Evolutionary conservation across 352 stramenopile genomes (phyloP), one percentile per base, ranked within the genome.

Genomic region (Pythium phragmiticola): DNA sequence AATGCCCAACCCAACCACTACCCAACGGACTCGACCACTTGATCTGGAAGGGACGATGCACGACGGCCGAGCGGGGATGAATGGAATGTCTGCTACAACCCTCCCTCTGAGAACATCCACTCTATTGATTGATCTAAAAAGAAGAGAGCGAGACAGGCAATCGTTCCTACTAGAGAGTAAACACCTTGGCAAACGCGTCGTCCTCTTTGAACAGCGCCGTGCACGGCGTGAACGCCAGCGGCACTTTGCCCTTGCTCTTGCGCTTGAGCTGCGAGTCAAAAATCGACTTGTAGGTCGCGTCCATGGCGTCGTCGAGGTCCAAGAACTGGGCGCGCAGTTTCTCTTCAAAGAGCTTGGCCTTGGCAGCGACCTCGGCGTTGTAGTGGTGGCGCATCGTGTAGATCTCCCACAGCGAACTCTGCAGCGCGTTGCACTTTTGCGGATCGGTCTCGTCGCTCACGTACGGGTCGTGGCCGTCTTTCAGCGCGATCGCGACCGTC

Each of bases 401-500:
- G 33, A 99, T 73, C 76, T 99, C 96, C 96, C 96, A 99, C 34
- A 99, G 71, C 36, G 89, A 98, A 57, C 87, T 98, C 76, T 98
- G 89, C 59, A 99, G 73, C 6, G 88, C 87, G 60, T 89, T 80
- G 59, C 78, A 81, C 68, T 87, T 79, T 33, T 80, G 68, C 26
- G 85, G 87, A 56, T 95, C 85, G 28, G 77, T 66, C 63, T 86
- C 80, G 19, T 89, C 79, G 50, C 73, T 87, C 57, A 82, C 57
- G 65, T 92, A 96, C 63, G 87, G 87, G 52, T 96, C 88, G 63
- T 90, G 70, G 13, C 83, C 83, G 55, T 92, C 74, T 75, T 90
- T 87, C 46, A 92, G 61, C 36, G 69, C 73, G 63, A 94, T 81
- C 61, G 88, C 66, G 7, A 68, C 83, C n/a, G 76, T 80, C n/a